Percentiles rank a stretch among this genome's conserved stretches.
Conservation (phyloP, 2,329 filamentous ascomycete genomes). For the Aschersonia sp. region DNA sequence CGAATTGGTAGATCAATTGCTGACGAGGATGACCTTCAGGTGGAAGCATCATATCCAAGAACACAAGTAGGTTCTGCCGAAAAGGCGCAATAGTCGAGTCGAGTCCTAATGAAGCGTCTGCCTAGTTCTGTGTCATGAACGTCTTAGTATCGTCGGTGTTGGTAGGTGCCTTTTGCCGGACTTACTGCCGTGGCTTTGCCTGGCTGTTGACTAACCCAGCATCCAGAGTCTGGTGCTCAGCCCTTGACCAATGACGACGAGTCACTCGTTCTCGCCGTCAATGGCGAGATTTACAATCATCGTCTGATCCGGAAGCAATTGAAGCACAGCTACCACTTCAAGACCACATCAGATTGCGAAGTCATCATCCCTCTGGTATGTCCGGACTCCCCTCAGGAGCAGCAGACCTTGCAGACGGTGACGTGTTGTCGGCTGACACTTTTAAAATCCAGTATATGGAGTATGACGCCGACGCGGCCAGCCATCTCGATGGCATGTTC, state of each 20-base stretch:
- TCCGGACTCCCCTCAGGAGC: slow-evolving; percentile 3
- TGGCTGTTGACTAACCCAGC: slow-evolving; percentile 6
- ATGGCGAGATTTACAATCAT: slow-evolving; percentile 99
- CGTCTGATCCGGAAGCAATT: slow-evolving; percentile 80
- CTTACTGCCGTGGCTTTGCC: neutral
- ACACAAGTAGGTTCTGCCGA: slow-evolving; percentile 58
- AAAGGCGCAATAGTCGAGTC: neutral
- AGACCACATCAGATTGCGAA: slow-evolving; percentile 97
- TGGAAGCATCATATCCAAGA: slow-evolving; percentile 77
- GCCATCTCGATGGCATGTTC: slow-evolving; percentile 97
- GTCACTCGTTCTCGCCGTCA: slow-evolving; percentile 83
- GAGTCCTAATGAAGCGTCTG: neutral
- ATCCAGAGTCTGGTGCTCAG: slow-evolving; percentile 79
- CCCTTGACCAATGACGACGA: slow-evolving; percentile 86
- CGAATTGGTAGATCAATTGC: neutral
- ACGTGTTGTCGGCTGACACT: too few relatives aligned
- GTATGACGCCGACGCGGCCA: slow-evolving; percentile 81
- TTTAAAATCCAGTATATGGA: slow-evolving; percentile 58
- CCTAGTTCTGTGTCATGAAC: slow-evolving; percentile 87
- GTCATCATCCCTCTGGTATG: slow-evolving; percentile 93
- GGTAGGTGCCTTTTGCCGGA: slow-evolving; percentile 39
- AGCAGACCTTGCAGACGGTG: neutral
- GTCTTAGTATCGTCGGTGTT: slow-evolving; percentile 93
- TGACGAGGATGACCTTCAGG: slow-evolving; percentile 31
- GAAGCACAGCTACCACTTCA: slow-evolving; percentile 82